Percentiles rank a stretch among this genome's conserved stretches.
phyloP scores from a whole-genome alignment of 306 rosid species.

The Fagus crenata region DNA sequence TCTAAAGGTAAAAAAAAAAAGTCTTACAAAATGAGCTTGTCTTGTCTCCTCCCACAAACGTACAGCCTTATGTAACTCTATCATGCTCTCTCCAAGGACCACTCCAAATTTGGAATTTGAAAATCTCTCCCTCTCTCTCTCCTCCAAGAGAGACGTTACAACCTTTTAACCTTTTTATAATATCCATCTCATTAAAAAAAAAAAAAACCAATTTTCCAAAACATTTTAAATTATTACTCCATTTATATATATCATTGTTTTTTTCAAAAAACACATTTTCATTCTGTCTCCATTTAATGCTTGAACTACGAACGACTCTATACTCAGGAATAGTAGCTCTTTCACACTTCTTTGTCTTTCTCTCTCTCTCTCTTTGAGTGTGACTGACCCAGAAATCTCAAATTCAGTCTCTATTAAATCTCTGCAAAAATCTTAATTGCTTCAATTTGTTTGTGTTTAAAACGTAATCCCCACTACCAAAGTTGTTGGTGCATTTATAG shows the following conservation, averaged over 20 bases:
- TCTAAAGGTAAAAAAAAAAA: background rate
- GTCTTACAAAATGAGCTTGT: background rate
- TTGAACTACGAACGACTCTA: constrained; percentile 24
- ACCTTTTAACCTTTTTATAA: constrained; percentile 38
- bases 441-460: background rate
- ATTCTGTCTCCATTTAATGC: constrained; percentile 36
- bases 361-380: constrained; percentile 1
- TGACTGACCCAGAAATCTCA: background rate
- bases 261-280: background rate
- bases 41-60: background rate
- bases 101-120: constrained; percentile 71
- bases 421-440: background rate
- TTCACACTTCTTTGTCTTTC: background rate
- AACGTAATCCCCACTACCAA: background rate
- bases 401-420: background rate
- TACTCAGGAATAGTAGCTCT: background rate
- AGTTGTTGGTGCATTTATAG: background rate
- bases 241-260: constrained; percentile 6
- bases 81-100: constrained; percentile 35
- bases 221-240: background rate
- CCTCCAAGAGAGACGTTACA: constrained; percentile 70
- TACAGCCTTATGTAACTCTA: constrained; percentile 25
- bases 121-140: constrained; percentile 37
- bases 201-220: background rate
- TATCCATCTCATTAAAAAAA: background rate